phyloP scores from a whole-genome alignment of 371 early-diverging fungal genomes.

The Globomyces sp. region DNA sequence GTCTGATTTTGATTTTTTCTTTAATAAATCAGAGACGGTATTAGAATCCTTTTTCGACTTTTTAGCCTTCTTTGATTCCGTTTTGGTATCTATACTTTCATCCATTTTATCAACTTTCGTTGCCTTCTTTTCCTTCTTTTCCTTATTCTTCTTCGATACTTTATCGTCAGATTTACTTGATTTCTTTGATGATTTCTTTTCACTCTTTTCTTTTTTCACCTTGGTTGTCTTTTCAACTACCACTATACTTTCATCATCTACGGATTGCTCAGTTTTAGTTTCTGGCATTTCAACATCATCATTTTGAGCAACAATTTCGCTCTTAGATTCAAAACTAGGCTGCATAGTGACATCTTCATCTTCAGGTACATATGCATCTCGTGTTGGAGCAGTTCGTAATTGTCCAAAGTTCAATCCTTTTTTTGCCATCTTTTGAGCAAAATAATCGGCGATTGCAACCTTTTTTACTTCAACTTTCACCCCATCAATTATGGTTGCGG shows the following conservation, averaged over 20 bases:
- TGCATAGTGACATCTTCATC: conserved; percentile 25
- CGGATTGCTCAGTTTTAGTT: conserved; percentile 13
- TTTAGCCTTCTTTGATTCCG: too few relatives aligned
- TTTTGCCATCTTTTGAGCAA: conserved; percentile 37
- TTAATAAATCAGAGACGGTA: too few relatives aligned
- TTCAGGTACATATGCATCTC: conserved; percentile 16
- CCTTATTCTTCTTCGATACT: conserved; percentile 29
- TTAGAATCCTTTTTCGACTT: too few relatives aligned
- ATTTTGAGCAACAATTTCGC: conserved; percentile 15
- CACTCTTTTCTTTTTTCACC: conserved; percentile 14
- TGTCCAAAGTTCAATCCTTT: conserved; percentile 18
- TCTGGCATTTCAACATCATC: conserved; percentile 23
- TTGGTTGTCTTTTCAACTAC: conserved; percentile 16
- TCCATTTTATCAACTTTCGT: conserved; percentile 19
- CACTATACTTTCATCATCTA: conserved; percentile 19
- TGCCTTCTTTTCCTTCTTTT: conserved; percentile 36
- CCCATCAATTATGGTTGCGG: conserved; percentile 29
- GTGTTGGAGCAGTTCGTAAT: conserved; percentile 7
- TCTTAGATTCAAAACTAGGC: conserved; percentile 12
- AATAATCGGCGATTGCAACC: conserved; percentile 36
- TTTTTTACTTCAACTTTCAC: conserved; percentile 33
- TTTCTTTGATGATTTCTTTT: conserved; percentile 22
- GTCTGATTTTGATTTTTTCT: too few relatives aligned
- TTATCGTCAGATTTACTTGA: conserved; percentile 12
- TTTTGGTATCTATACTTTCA: conserved; percentile 8